Base-by-base conservation (phyloP, 2,329 filamentous ascomycete genomes). In the Fusarium stilboides region DNA sequence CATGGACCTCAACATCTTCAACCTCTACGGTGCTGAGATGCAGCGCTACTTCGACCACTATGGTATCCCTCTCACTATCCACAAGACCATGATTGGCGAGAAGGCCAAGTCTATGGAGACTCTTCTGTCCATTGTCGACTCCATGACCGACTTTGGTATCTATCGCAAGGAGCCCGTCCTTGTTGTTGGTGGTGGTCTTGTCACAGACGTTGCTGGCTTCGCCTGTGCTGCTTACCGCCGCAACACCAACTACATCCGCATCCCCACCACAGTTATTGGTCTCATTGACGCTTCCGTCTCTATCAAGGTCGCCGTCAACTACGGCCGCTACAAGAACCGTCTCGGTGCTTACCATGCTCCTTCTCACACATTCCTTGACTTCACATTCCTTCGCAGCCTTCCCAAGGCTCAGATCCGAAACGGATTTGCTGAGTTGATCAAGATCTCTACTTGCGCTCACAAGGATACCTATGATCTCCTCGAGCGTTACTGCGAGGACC, bases 241-340 rank as follows among this genome's bases (percentile, higher is more conserved):
- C 71, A 92, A 88, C 79, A 92, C 91, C 43, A 92, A 92, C 80
- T 93, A 86, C 80, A 92, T 93, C 75, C 89, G 91, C 47, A 86
- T 93, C 10, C 91, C 91, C 2, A 93, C 91, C 0, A 93, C 91
- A 1, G 88, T 93, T 67, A 92, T 93, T 74, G 91, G 91, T 12
- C 83, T 93, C 47, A 93, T 93, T 63, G 91, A 93, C 74, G 91
- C 91, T 5, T 91, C 89, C 19, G 91, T 93, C 51, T 91, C 88
- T 36, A 93, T 93, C 83, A 92, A 93, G 76, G 91, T 93, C n/a
- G 91, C 89, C 14, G 90, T 93, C 73, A 93, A 93, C 81, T 92
- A 92, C 73, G 90, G 89, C 76, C 88, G 89, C 77, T 91, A 92
- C 83, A 93, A 93, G 84, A 93, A 93, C 80, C 85, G 90, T 14